A percentile compares a stretch with the other conserved stretches of the same genome.
phyloP scores from a whole-genome alignment of 2,329 filamentous ascomycete species.

The Penicillium sumatraense region DNA sequence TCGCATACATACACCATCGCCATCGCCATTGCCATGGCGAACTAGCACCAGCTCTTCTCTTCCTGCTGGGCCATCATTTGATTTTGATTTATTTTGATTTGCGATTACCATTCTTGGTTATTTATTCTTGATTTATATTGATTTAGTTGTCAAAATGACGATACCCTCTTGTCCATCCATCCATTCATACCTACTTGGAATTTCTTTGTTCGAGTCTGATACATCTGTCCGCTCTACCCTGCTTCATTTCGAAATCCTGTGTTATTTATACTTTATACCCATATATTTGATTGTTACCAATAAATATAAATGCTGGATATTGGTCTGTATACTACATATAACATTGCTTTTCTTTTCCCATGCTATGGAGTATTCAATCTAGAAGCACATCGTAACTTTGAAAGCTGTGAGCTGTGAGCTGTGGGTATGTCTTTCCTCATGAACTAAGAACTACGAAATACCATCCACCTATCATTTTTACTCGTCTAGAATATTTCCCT shows the following conservation, averaged over 20 bases:
- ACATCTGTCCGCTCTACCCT: neutral
- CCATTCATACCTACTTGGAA: neutral
- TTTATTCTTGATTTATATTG: neutral
- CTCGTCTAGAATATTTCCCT: no score
- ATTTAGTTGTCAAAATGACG: conserved; percentile 7
- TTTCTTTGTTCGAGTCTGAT: neutral
- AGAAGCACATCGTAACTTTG: no score
- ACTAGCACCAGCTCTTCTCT: no score
- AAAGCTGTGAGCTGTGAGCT: no score
- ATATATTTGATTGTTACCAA: no score
- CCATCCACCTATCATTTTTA: no score
- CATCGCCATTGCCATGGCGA: neutral
- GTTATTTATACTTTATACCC: neutral
- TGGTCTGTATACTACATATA: neutral
- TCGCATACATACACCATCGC: conserved; percentile 7
- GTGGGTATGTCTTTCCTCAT: no score
- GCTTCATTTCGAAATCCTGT: neutral
- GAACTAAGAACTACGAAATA: no score
- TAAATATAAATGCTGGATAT: neutral
- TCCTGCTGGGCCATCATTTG: no score
- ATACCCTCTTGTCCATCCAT: conserved; percentile 1
- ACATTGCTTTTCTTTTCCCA: neutral
- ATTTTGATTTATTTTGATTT: no score
- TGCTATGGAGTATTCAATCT: no score
- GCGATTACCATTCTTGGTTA: no score